Evolutionary conservation across 2,329 filamentous ascomycete genomes (phyloP).

Genomic region (Penicillium sp.): DNA sequence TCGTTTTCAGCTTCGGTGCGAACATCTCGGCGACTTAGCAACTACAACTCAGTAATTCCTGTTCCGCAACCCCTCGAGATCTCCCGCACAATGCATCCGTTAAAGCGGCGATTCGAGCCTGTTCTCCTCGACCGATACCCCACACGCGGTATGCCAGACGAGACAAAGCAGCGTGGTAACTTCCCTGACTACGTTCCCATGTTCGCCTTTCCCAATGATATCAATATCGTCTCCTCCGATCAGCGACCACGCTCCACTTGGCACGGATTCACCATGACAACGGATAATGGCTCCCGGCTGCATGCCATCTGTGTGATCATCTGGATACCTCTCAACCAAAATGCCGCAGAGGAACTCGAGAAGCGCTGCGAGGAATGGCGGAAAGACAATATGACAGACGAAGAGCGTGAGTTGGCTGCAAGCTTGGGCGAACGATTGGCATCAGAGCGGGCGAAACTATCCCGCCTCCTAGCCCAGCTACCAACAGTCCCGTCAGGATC

Average conservation of each 20-base stretch:
- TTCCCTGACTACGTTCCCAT: slow-evolving; percentile 98
- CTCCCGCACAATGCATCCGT: slow-evolving; percentile 90
- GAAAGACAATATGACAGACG: slow-evolving; percentile 93
- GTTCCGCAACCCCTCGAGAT: slow-evolving; percentile 85
- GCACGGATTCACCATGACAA: slow-evolving; percentile 99
- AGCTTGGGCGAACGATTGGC: slow-evolving; percentile 88
- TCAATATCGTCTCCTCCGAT: slow-evolving; percentile 93
- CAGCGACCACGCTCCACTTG: slow-evolving; percentile 93
- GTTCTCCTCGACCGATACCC: slow-evolving; percentile 95
- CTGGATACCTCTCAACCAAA: slow-evolving; percentile 82
- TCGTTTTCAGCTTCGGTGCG: slow-evolving; percentile 62
- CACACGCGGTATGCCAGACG: slow-evolving; percentile 75
- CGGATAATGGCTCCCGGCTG: slow-evolving; percentile 83
- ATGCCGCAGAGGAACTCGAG: slow-evolving; percentile 73
- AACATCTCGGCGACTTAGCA: slow-evolving; percentile 85
- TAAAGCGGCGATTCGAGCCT: slow-evolving; percentile 91
- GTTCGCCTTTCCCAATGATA: slow-evolving; percentile 98
- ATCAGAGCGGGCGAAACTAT: slow-evolving; percentile 82
- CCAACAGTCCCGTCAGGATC: slow-evolving; percentile 79
- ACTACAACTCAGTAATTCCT: slow-evolving; percentile 98
- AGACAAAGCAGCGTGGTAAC: slow-evolving; percentile 72
- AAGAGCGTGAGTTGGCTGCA: slow-evolving; percentile 89
- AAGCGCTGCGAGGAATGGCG: slow-evolving; percentile 80
- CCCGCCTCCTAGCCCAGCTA: slow-evolving; percentile 78
- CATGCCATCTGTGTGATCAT: slow-evolving; percentile 89